Conservation (phyloP, 1,139 yeast species). For the Nadsonia commutata region DNA sequence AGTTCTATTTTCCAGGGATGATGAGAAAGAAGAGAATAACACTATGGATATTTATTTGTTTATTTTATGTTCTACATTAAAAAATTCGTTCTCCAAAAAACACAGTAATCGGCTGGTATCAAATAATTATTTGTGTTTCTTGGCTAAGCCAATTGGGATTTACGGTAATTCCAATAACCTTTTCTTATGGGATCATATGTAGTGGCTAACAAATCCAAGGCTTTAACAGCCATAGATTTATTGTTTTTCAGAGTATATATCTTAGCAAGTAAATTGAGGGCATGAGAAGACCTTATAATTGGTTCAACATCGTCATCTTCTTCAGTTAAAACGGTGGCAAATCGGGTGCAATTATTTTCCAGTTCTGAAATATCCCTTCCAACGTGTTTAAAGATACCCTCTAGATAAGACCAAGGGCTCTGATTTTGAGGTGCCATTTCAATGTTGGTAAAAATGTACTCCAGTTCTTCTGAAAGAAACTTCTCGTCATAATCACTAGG, state of each 20-base stretch:
- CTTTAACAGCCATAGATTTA: slow-evolving; percentile 24
- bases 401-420: slow-evolving; percentile 75
- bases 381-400: slow-evolving; percentile 38
- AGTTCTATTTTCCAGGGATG: too few species aligned
- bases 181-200: slow-evolving; percentile 50
- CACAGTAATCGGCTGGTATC: not conserved
- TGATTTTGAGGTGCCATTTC: slow-evolving; percentile 62
- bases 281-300: slow-evolving; percentile 39
- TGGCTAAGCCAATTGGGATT: slow-evolving; percentile 1
- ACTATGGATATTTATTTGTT: not conserved
- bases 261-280: slow-evolving; percentile 49
- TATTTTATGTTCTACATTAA: too few species aligned
- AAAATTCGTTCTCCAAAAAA: not conserved
- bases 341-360: slow-evolving; percentile 31
- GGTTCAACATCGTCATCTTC: slow-evolving; percentile 11
- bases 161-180: slow-evolving; percentile 43
- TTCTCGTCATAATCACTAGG: slow-evolving; percentile 8
- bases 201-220: slow-evolving; percentile 36
- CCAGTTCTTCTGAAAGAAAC: slow-evolving; percentile 28
- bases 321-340: slow-evolving; percentile 21
- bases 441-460: slow-evolving; percentile 35
- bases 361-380: slow-evolving; percentile 22
- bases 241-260: slow-evolving; percentile 28
- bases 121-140: not conserved
- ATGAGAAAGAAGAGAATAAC: too few species aligned